Percentiles rank a stretch among this genome's conserved stretches.
Conservation (phyloP, 2,329 filamentous ascomycete genomes). For the Microcyclosporella mali region DNA sequence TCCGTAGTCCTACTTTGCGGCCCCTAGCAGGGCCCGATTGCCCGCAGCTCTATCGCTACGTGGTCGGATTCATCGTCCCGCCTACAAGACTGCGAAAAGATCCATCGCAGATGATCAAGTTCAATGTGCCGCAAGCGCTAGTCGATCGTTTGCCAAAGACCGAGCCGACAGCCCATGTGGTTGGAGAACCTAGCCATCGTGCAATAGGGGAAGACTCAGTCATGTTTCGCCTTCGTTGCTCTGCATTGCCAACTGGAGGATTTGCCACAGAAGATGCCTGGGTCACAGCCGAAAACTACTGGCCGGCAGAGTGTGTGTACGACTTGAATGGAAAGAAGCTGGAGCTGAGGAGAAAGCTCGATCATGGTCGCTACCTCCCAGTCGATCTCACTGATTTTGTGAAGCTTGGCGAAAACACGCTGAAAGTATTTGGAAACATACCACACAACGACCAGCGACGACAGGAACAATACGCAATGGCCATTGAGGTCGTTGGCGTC, state of each 20-base stretch:
- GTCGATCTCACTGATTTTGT: constrained; percentile 64
- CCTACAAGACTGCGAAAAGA: constrained; percentile 38
- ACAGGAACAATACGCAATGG: constrained; percentile 52
- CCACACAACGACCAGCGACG: constrained; percentile 30
- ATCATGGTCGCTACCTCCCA: constrained; percentile 70
- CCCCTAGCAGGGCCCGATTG: constrained; percentile 3
- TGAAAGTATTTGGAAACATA: constrained; percentile 50
- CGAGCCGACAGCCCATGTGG: background rate
- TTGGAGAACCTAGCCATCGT: constrained; percentile 28
- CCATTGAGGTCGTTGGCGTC: constrained; percentile 63
- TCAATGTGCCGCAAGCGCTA: constrained; percentile 37
- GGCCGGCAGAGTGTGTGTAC: constrained; percentile 67
- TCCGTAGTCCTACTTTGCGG: constrained; percentile 47
- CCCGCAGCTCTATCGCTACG: constrained; percentile 49
- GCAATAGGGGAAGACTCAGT: constrained; percentile 48
- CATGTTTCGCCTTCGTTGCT: constrained; percentile 64
- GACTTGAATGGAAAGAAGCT: constrained; percentile 54
- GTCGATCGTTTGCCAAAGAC: too few relatives aligned
- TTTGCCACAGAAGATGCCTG: constrained; percentile 49
- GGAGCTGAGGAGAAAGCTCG: constrained; percentile 59
- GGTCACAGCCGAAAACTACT: constrained; percentile 58
- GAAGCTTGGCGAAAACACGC: constrained; percentile 52
- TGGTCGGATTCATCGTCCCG: constrained; percentile 46
- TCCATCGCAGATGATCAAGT: constrained; percentile 41
- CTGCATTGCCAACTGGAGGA: constrained; percentile 36